These are phyloP conservation scores for Logfia minima DNA, from an alignment of 129 eudicot genomes.

Conservation along the genomic window DNA sequence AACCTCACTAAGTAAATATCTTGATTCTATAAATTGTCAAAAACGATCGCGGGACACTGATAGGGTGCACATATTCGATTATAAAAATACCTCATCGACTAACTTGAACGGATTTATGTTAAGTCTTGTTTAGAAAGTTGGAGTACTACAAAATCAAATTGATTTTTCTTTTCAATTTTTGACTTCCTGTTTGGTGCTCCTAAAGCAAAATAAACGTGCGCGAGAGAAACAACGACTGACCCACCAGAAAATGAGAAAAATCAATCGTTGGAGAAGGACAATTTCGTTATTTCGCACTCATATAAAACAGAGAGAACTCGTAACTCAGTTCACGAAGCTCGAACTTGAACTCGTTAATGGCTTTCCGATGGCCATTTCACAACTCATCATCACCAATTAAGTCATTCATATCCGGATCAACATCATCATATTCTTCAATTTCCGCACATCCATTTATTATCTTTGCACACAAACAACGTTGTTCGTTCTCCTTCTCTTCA, in stretches of 20 bases:
- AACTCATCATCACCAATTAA: conserved; percentile 8
- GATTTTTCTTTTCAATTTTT: not conserved
- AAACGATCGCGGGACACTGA: too few species aligned
- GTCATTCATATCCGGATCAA: conserved; percentile 14
- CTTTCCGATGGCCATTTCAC: conserved; percentile 41
- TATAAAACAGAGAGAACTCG: not conserved
- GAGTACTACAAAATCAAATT: not conserved
- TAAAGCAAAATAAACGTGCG: conserved; percentile 27
- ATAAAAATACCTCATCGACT: too few species aligned
- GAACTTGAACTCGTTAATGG: conserved; percentile 38
- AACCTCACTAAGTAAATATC: too few species aligned
- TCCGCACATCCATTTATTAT: conserved; percentile 25
- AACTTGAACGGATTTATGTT: too few species aligned
- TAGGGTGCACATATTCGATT: too few species aligned
- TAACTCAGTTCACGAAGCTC: conserved; percentile 6
- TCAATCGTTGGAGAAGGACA: not conserved
- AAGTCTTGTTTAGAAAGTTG: too few species aligned
- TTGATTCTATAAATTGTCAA: too few species aligned
- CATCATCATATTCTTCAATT: conserved; percentile 24
- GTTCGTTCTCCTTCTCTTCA: conserved; percentile 25
- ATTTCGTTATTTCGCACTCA: not conserved
- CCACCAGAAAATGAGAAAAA: not conserved
- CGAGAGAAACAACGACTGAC: not conserved
- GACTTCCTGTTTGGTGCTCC: not conserved
- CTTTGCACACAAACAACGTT: conserved; percentile 28